Evolutionary conservation across 164 flowering plant species (phyloP).

Genomic region (Akebia trifoliata): DNA sequence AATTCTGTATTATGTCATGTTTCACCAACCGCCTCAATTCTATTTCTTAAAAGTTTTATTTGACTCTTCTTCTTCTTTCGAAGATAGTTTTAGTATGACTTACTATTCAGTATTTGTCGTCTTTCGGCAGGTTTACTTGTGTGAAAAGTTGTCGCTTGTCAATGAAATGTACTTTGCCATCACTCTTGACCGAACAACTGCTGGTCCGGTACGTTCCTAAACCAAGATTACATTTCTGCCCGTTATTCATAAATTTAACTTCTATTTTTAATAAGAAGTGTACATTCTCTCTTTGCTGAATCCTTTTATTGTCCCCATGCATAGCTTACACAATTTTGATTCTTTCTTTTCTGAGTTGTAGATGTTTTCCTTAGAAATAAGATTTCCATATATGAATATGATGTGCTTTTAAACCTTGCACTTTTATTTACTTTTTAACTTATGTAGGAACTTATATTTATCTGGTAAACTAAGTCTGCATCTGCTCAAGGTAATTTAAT

Average conservation of each 20-base stretch:
- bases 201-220: conserved; percentile 83
- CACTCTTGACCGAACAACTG: conserved; percentile 81
- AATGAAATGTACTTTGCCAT: conserved; percentile 99
- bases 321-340: too few species aligned
- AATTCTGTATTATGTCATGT: too few species aligned
- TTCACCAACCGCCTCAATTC: neutral
- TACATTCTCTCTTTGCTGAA: too few species aligned
- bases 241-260: neutral
- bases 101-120: neutral
- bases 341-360: too few species aligned
- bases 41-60: neutral
- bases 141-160: conserved; percentile 78
- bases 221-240: neutral
- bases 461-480: too few species aligned
- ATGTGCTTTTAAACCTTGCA: too few species aligned
- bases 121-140: conserved; percentile 63
- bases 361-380: too few species aligned
- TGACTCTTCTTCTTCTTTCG: neutral
- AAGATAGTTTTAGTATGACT: neutral
- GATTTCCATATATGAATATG: too few species aligned
- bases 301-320: too few species aligned
- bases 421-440: too few species aligned
- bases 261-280: neutral
- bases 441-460: too few species aligned
- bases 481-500: too few species aligned